Evolutionary conservation across 352 stramenopile genomes (phyloP), one percentile per base, ranked within the genome.

Genomic region (Globisporangium carolinianum): DNA sequence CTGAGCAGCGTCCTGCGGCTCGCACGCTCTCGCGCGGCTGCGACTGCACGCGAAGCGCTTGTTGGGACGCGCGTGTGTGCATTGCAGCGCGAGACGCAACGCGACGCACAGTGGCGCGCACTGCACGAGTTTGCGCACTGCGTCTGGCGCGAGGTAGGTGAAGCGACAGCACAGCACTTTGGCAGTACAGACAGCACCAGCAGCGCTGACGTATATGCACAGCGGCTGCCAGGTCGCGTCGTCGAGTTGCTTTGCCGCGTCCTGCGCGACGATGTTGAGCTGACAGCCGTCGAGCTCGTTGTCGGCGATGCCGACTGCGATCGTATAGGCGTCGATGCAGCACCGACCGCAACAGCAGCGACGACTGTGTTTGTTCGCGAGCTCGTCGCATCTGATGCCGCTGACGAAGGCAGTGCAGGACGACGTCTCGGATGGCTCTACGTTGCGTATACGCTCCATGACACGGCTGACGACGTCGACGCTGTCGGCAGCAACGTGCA

Each of bases 271-370:
- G 5, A 45, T 8, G 35, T 46, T 1, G 39, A 60, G 5, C 24
- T 59, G 52, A 39, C 32, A 18, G 42, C 15, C 4, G 52, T 52
- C 5, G 46, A 64, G 38, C 38, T 64, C 35, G 37, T 8, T 12
- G 5, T 60, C 8, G 12, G 32, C n/a, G 38, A 47, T 7, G 24
- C 1, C 24, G 24, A 32, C 24, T 32, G 24, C 24, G 24, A 32
- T 32, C 24, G 24, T 32, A 32, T 32, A 32, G 24, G 24, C 24
- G 24, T 32, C 24, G 24, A 18, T 17, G 7, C 41, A 18, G 8
- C 4, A 6, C 43, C 5, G 24, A 32, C 24, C 24, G 24, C 24
- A 32, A 32, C 24, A 32, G 24, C 24, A 32, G 24, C 24, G 24
- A 32, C 24, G 24, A 32, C 24, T 32, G 24, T 32, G 24, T 32